Percentiles rank a stretch among this genome's conserved stretches.
These are phyloP conservation scores for Pythium guiyangense DNA, from an alignment of 352 stramenopile genomes.

Conservation along the genomic window DNA sequence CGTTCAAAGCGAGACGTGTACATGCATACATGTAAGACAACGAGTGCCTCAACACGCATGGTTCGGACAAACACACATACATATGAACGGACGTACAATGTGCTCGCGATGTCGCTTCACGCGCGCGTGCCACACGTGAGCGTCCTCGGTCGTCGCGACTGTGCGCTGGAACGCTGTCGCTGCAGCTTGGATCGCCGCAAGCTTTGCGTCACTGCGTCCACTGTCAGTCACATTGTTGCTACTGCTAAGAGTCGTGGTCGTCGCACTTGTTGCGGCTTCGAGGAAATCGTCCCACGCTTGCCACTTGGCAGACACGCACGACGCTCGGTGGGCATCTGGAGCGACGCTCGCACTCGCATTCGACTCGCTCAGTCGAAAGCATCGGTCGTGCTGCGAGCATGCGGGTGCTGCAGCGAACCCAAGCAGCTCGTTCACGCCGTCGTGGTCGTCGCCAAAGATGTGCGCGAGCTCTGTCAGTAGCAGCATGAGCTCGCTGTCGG, in stretches of 20 bases:
- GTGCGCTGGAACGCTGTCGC: slow-evolving; percentile 4
- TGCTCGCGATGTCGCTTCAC: slow-evolving; percentile 6
- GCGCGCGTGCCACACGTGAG: not conserved
- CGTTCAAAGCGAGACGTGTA: not conserved
- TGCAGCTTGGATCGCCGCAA: slow-evolving; percentile 2
- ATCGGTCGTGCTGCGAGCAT: slow-evolving; percentile 14
- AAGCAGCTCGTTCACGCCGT: slow-evolving; percentile 20
- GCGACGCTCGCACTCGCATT: not conserved
- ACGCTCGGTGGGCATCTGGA: not conserved
- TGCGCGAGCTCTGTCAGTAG: slow-evolving; percentile 20
- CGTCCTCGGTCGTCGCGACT: not conserved
- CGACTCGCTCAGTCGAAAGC: slow-evolving; percentile 1
- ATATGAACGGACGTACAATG: slow-evolving; percentile 7
- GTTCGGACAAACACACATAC: not conserved
- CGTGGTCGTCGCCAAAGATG: slow-evolving; percentile 27
- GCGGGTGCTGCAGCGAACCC: slow-evolving; percentile 1
- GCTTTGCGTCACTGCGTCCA: not conserved
- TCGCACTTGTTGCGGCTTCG: slow-evolving; percentile 2
- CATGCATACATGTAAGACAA: not conserved
- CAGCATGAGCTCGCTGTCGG: slow-evolving; percentile 14
- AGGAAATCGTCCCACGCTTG: slow-evolving; percentile 22
- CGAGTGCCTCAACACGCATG: too few species aligned
- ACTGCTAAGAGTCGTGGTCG: not conserved
- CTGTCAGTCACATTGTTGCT: not conserved
- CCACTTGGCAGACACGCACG: slow-evolving; percentile 18